Conservation (phyloP, 2,329 filamentous ascomycete species). For the Massarina eburnea region DNA sequence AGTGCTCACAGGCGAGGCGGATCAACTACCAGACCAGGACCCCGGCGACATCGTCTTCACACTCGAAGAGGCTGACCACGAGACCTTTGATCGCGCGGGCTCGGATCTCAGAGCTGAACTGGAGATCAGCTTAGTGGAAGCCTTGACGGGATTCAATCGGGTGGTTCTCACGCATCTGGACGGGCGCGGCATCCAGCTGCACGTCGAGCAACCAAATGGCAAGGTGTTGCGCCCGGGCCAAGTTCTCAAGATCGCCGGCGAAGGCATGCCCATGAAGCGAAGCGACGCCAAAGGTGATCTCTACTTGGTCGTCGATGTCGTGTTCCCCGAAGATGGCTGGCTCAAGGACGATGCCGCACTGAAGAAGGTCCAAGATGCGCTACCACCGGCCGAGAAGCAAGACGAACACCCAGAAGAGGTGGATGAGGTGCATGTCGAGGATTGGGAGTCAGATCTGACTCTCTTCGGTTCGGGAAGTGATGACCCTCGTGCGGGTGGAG, state of each 20-base stretch:
- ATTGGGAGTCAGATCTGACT: slow-evolving; percentile 76
- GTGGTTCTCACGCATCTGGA: slow-evolving; percentile 92
- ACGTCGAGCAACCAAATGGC: slow-evolving; percentile 69
- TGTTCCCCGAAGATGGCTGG: slow-evolving; percentile 89
- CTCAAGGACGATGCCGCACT: slow-evolving; percentile 68
- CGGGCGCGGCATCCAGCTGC: slow-evolving; percentile 82
- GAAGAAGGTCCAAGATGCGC: slow-evolving; percentile 69
- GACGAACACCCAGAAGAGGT: slow-evolving; percentile 67
- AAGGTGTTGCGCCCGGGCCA: slow-evolving; percentile 82
- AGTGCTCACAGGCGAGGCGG: slow-evolving; percentile 87
- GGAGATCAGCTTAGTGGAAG: slow-evolving; percentile 78
- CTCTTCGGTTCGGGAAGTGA: slow-evolving; percentile 75
- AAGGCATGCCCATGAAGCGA: slow-evolving; percentile 93
- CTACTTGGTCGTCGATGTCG: slow-evolving; percentile 80
- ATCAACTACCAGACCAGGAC: slow-evolving; percentile 84
- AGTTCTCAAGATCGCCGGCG: slow-evolving; percentile 79
- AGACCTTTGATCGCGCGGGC: slow-evolving; percentile 78
- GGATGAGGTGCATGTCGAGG: slow-evolving; percentile 84
- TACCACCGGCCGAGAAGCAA: slow-evolving; percentile 62
- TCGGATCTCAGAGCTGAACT: slow-evolving; percentile 82
- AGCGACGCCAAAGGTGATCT: slow-evolving; percentile 83
- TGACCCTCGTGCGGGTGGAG: slow-evolving; percentile 65
- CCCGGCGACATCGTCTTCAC: slow-evolving; percentile 94
- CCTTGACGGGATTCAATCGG: slow-evolving; percentile 84
- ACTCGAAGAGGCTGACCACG: slow-evolving; percentile 78